Base-by-base conservation (phyloP, 257 asterid genomes). In the Ophiorrhiza pumila region DNA sequence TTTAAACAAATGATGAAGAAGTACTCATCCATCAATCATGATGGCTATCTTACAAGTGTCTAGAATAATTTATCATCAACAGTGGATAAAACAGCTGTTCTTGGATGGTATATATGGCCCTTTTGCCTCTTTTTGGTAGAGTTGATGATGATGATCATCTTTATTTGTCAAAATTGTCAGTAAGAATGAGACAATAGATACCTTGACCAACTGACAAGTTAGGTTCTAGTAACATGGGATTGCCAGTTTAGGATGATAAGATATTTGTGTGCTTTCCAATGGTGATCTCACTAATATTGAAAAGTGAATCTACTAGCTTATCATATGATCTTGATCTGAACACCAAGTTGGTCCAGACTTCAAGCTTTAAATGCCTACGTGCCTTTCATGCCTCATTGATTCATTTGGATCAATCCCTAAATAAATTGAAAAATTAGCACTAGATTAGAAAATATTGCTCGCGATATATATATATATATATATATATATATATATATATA, bases 291-390 rank as follows among this genome's bases (percentile, higher is more conserved):
- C 42, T 37, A 2, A 2, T 3, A 2, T 37, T 65, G 45, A 29
- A 67, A 67, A 66, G 55, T 65, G 55, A 65, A 23, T 65, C 59
- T n/a, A 23, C 7, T 14, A 25, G 39, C 56, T n/a, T n/a, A 25
- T 27, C 12, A 29, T 29, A 4, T 37, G 27, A 53, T n/a, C 10
- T 53, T 27, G 59, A n/a, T n/a, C 59, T 53, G 20, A 20, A 12
- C n/a, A 2, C 20, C 9, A 3, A 50, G 1, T 46, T 46, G n/a
- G n/a, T n/a, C n/a, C n/a, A n/a, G n/a, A n/a, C n/a, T n/a, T n/a
- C n/a, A n/a, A n/a, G n/a, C n/a, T n/a, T n/a, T n/a, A n/a, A n/a
- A n/a, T n/a, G n/a, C n/a, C n/a, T n/a, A n/a, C n/a, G n/a, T n/a
- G n/a, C n/a, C n/a, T n/a, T n/a, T n/a, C n/a, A n/a, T n/a, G n/a